phyloP scores from a whole-genome alignment of 306 rosid species.

The Cajanus cajan region DNA sequence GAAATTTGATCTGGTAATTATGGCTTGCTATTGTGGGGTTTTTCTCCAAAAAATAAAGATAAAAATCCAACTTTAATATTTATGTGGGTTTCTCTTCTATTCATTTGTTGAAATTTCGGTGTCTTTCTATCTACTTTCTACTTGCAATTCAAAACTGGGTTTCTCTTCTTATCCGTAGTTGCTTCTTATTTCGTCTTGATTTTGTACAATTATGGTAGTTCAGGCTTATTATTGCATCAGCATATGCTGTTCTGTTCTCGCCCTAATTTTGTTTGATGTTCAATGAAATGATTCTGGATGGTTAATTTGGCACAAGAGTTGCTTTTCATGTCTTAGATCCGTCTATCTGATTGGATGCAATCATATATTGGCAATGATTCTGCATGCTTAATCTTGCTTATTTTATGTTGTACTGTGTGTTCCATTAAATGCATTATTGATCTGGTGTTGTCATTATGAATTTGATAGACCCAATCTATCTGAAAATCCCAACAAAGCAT shows the following conservation, averaged over 20 bases:
- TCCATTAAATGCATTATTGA: slow-evolving; percentile 17
- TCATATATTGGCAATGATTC: neutral
- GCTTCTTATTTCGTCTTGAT: neutral
- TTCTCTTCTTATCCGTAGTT: slow-evolving; percentile 1
- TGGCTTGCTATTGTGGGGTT: neutral
- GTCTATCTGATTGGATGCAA: slow-evolving; percentile 1
- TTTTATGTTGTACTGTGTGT: slow-evolving; percentile 10
- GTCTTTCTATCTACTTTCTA: neutral
- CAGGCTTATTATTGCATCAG: slow-evolving; percentile 14
- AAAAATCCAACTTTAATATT: neutral
- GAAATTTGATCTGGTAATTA: slow-evolving; percentile 47
- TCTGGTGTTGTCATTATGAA: slow-evolving; percentile 32
- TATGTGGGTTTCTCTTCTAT: neutral
- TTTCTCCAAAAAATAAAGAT: neutral
- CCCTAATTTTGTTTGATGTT: neutral
- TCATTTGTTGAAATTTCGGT: slow-evolving; percentile 1
- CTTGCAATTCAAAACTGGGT: slow-evolving; percentile 19
- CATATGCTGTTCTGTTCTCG: neutral
- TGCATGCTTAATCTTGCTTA: slow-evolving; percentile 7
- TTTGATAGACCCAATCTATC: slow-evolving; percentile 65
- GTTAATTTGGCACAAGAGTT: neutral
- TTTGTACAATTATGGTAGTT: neutral
- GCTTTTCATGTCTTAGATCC: slow-evolving; percentile 34
- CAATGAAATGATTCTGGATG: neutral
- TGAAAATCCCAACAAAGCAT: slow-evolving; percentile 64